Conservation (phyloP, 495 filamentous ascomycete genomes). For the Hypoxylon cercidicola region DNA sequence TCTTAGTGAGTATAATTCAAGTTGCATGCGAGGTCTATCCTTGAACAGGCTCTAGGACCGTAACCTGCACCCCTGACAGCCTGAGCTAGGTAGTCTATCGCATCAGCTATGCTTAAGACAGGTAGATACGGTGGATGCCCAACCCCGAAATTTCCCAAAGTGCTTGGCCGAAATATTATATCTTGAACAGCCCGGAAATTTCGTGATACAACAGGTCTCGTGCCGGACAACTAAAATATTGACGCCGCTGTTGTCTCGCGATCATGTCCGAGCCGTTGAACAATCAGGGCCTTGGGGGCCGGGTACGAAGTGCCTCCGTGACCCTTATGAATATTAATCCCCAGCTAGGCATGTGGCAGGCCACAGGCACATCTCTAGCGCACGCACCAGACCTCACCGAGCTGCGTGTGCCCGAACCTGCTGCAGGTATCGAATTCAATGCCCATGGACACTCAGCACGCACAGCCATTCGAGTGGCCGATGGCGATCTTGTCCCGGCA, state of each 20-base stretch:
- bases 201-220: neutral
- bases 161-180: too few species aligned
- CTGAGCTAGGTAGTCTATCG: too few species aligned
- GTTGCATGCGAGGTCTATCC: neutral
- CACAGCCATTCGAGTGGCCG: conserved; percentile 22
- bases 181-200: too few species aligned
- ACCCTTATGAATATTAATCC: conserved; percentile 48
- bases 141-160: too few species aligned
- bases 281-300: conserved; percentile 24
- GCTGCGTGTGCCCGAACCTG: conserved; percentile 35
- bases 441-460: conserved; percentile 29
- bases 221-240: neutral
- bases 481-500: conserved; percentile 20
- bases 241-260: neutral
- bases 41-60: neutral
- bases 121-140: too few species aligned
- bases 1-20: neutral
- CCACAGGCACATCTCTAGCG: conserved; percentile 49
- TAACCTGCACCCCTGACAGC: neutral
- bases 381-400: conserved; percentile 47
- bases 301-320: conserved; percentile 42
- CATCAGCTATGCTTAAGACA: too few species aligned
- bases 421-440: conserved; percentile 38
- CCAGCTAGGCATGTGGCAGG: conserved; percentile 48
- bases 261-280: conserved; percentile 25